Evolutionary conservation across 768 basidiomycete genomes (phyloP).

Genomic region (Strobilomyces echinocephalus): DNA sequence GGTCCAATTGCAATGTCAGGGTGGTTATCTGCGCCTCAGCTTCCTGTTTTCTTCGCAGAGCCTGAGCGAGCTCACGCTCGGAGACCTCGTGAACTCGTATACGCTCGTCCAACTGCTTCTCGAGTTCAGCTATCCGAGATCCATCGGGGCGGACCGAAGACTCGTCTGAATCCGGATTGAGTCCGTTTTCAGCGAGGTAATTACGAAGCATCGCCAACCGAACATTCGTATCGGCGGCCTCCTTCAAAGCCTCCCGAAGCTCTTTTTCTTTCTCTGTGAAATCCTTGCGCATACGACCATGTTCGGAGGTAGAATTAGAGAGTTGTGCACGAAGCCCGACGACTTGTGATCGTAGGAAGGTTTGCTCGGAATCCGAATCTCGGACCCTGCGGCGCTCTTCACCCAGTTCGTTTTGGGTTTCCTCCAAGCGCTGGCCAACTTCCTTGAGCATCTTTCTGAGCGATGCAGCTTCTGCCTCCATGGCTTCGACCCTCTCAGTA

Average conservation of each 20-base stretch:
- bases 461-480: slow-evolving; percentile 73
- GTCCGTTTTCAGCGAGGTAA: slow-evolving; percentile 84
- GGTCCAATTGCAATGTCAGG: slow-evolving; percentile 64
- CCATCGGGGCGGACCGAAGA: slow-evolving; percentile 34
- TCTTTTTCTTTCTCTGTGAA: slow-evolving; percentile 60
- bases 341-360: slow-evolving; percentile 66
- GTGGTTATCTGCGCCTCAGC: slow-evolving; percentile 64
- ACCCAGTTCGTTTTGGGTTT: slow-evolving; percentile 56
- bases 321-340: slow-evolving; percentile 70
- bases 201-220: slow-evolving; percentile 77
- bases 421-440: slow-evolving; percentile 64
- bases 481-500: slow-evolving; percentile 73
- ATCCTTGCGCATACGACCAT: slow-evolving; percentile 66
- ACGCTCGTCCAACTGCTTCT: slow-evolving; percentile 70
- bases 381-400: slow-evolving; percentile 64
- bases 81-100: slow-evolving; percentile 67
- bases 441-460: slow-evolving; percentile 80
- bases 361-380: slow-evolving; percentile 61
- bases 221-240: slow-evolving; percentile 63
- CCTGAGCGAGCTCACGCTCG: slow-evolving; percentile 69
- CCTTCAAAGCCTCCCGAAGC: slow-evolving; percentile 58
- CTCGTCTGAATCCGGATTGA: slow-evolving; percentile 70
- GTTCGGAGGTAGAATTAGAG: slow-evolving; percentile 61
- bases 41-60: slow-evolving; percentile 64
- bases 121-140: slow-evolving; percentile 67